Evolutionary conservation across 2,329 filamentous ascomycete genomes (phyloP), one percentile per base, ranked within the genome.

Genomic region (Trichoderma sp.): DNA sequence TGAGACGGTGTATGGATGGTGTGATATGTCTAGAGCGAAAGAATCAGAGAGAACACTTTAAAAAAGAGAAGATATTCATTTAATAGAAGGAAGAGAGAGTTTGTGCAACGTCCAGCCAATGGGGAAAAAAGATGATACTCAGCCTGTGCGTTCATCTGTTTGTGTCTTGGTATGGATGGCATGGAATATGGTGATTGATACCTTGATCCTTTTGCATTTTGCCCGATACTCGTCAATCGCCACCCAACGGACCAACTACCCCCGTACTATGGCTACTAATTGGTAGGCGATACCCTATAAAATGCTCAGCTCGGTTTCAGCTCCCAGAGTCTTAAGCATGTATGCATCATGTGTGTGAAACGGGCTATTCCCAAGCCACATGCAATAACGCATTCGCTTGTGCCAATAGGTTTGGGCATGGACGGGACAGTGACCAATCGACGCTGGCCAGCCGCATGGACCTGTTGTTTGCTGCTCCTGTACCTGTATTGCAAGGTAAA

Each of bases 281-380:
- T 51, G n/a, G n/a, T 6, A 24, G 43, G n/a, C 43, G 43, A 51
- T 24, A 12, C 6, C 32, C 24, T n/a, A 12, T 47, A 8, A 43
- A 24, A 24, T 47, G 21, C 34, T n/a, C 34, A 47, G 34, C 60
- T 64, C n/a, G 21, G 36, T n/a, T 60, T 60, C 28, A 32, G 32
- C 28, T n/a, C 2, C 11, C 7, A 12, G 14, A 26, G 15, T 26
- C 21, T n/a, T 26, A 4, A 36, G 14, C 34, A 36, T 36, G 3
- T 6, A 4, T 15, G 28, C 63, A 34, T 65, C 39, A 26, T 65
- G 62, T 30, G 15, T 36, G 14, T 57, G 32, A 66, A 66, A 56
- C 63, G 47, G 47, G 63, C 47, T 66, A 66, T 66, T 39, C 15
- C 15, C 63, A 66, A 56, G 63, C 63, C 63, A 66, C 63, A 66